Evolutionary conservation across 345 rosid species (phyloP).

Genomic region (Syzygium grande): DNA sequence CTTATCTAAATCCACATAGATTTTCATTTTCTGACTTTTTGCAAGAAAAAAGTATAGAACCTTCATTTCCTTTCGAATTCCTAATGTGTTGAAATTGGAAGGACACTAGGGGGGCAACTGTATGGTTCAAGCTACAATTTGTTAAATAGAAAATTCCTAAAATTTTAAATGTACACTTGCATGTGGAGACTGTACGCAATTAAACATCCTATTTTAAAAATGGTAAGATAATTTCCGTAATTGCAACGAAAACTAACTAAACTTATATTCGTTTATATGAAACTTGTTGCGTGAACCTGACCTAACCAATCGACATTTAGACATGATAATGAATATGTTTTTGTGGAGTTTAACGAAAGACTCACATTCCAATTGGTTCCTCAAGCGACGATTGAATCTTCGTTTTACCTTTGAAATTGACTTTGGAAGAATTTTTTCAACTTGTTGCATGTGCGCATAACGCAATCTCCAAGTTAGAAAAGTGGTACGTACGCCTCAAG

Average conservation of each 20-base stretch:
- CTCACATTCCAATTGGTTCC: not conserved
- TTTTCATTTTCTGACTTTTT: not conserved
- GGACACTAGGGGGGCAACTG: not conserved
- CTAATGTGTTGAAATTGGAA: not conserved
- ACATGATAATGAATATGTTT: not conserved
- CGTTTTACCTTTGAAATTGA: not conserved
- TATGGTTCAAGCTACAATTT: not conserved
- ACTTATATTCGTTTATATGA: not conserved
- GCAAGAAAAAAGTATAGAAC: not conserved
- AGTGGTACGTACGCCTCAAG: not conserved
- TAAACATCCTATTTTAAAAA: not conserved
- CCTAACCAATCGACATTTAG: not conserved
- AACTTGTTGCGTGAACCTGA: not conserved
- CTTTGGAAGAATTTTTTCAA: not conserved
- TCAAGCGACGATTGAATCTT: not conserved
- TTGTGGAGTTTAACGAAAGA: not conserved
- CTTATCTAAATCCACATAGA: not conserved
- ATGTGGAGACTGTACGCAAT: not conserved
- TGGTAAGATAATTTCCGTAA: not conserved
- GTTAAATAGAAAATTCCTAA: not conserved
- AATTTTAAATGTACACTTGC: not conserved
- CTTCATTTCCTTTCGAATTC: not conserved
- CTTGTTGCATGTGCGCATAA: not conserved
- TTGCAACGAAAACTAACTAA: not conserved
- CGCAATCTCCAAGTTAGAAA: not conserved